Evolutionary conservation across 306 rosid species (phyloP).

Genomic region (Dalbergia cultrata): DNA sequence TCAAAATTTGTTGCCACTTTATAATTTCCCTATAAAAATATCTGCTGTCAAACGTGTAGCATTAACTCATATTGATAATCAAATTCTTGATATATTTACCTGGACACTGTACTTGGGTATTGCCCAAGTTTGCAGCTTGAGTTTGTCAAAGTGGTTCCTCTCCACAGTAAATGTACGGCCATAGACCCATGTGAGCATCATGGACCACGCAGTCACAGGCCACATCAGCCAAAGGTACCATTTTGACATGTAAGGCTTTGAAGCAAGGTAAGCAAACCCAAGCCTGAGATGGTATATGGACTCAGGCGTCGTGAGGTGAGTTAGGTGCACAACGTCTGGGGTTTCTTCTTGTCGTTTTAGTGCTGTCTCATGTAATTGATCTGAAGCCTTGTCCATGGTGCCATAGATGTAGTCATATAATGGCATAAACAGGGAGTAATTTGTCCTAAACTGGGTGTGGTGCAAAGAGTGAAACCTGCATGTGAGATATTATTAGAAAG

Average conservation of each 20-base stretch:
- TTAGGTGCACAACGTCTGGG: conserved; percentile 61
- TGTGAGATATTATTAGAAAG: background rate
- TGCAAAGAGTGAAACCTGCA: conserved; percentile 74
- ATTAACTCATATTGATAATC: too few relatives aligned
- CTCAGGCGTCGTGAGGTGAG: conserved; percentile 64
- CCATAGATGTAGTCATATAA: conserved; percentile 67
- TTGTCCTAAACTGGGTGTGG: conserved; percentile 76
- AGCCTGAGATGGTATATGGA: conserved; percentile 65
- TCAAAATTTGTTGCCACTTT: too few relatives aligned
- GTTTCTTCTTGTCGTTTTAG: conserved; percentile 50
- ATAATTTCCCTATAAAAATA: too few relatives aligned
- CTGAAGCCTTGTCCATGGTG: conserved; percentile 61
- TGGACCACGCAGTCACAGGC: conserved; percentile 67
- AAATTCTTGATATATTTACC: conserved; percentile 39
- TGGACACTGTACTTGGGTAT: conserved; percentile 65
- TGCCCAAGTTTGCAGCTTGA: conserved; percentile 72
- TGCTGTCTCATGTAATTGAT: conserved; percentile 49
- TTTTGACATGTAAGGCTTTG: conserved; percentile 59
- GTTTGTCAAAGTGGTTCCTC: conserved; percentile 56
- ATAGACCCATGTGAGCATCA: conserved; percentile 53
- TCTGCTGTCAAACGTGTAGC: too few relatives aligned
- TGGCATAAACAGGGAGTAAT: conserved; percentile 73
- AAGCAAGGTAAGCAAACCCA: conserved; percentile 68
- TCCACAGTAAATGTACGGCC: conserved; percentile 58
- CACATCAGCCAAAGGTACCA: conserved; percentile 70